Base-by-base conservation (phyloP, 2,329 filamentous ascomycete genomes). In the Fusarium praegraminearum region DNA sequence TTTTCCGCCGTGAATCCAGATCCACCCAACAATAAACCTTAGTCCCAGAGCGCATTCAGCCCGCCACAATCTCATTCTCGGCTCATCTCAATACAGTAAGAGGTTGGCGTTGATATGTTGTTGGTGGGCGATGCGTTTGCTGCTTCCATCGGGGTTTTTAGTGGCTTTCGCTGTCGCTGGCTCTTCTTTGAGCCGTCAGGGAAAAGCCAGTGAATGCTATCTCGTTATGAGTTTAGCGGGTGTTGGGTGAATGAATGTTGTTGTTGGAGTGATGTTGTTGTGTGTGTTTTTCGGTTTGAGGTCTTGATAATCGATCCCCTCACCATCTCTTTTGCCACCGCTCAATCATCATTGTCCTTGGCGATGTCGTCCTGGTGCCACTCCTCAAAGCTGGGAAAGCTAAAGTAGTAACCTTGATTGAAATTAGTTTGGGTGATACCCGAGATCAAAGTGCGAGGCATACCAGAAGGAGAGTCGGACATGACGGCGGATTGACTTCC, bases 351-450 rank as follows among this genome's bases (percentile, higher is more conserved):
- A 4, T 64, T 60, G 32, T 72, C 70, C 56, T 75, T 74, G 47
- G 72, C 62, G 16, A 75, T 65, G 22, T 71, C 65, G 30, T 68
- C 69, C 32, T 73, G 67, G 46, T 75, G 86, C 83, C 89, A 92
- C 64, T 88, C 85, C 74, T 93, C 90, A 78, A 92, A 92, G 77
- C 87, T 90, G 18, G 90, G 90, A 76, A 93, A 93, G 81, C 90
- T 92, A 75, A 91, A 89, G 79, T 93, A 93, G 66, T 87, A 86
- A 58, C 71, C 76, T 77, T 62, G 33, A 9, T n/a, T 44, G 28
- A 32, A 61, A 65, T 75, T 40, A 74, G 71, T 85, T 73, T 80
- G 79, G 52, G 78, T 78, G 80, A 57, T 16, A 24, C 16, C 18
- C 10, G n/a, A 36, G 12, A 35, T 9, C 30, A 18, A 41, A 30